Percentiles rank a stretch among this genome's conserved stretches.
These are phyloP conservation scores for Phyllosticta capitalensis DNA, from an alignment of 2,329 filamentous ascomycete genomes.

Conservation along the genomic window DNA sequence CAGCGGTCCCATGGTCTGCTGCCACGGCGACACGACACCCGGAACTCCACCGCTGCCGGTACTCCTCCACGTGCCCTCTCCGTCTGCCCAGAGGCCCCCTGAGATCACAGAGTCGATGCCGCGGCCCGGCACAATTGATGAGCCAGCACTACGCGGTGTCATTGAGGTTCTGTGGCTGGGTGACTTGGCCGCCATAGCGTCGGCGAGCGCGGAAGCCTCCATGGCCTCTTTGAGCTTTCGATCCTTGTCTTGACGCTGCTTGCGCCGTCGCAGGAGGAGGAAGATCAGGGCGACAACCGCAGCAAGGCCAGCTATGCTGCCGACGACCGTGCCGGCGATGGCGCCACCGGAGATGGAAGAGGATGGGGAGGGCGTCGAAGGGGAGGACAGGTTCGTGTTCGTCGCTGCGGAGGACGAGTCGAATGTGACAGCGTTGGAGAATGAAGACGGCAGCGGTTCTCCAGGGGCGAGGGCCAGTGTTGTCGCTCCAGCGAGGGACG, in stretches of 20 bases:
- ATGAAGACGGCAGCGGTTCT: conserved; percentile 22
- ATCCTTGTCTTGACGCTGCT: neutral
- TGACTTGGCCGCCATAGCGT: neutral
- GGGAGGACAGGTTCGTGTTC: conserved; percentile 1
- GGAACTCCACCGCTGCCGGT: neutral
- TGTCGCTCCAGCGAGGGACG: conserved; percentile 17
- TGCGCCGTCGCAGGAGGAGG: conserved; percentile 17
- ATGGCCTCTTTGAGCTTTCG: neutral
- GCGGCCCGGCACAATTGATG: neutral
- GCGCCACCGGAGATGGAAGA: conserved; percentile 24
- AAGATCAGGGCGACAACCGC: conserved; percentile 20
- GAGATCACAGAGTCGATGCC: neutral
- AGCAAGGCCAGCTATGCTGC: conserved; percentile 30
- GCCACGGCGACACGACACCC: neutral
- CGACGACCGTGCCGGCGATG: conserved; percentile 48
- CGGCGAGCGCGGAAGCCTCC: neutral
- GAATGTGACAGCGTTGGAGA: conserved; percentile 9
- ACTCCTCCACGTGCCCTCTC: neutral
- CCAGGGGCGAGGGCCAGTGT: conserved; percentile 25
- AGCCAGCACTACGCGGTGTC: neutral
- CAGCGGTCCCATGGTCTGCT: neutral
- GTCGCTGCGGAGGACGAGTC: conserved; percentile 10
- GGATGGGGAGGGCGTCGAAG: neutral
- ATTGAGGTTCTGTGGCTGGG: neutral
- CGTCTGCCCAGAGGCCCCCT: neutral